Evolutionary conservation across 805 yeast genomes (phyloP), one percentile per base, ranked within the genome.

Genomic region (Myxozyma neotropica): DNA sequence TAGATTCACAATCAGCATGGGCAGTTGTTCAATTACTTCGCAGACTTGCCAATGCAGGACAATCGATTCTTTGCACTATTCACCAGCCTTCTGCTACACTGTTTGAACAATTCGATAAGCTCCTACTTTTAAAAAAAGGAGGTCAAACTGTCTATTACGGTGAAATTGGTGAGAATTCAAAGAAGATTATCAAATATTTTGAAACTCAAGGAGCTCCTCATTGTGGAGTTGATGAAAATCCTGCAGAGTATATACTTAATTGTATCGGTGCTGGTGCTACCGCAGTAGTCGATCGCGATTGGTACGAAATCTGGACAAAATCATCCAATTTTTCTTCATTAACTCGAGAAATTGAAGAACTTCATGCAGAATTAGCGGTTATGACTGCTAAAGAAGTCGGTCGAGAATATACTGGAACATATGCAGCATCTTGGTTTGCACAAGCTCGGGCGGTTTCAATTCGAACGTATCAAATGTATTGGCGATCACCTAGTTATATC

Each of bases 211-310:
- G 96, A 36, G 90, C 92, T 42, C 81, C 85, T 60, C 78, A 80
- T 54, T 88, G 94, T 77, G 78, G 75, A 35, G 72, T 72, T 12
- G 73, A 75, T 38, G 90, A 84, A 55, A 87, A 87, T 65, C 91
- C 92, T 24, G 91, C 91, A 35, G 92, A 86, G 73, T 87, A 86
- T 76, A 84, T 86, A 73, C 74, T 87, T 67, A 85, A 85, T 62
- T 83, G 83, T 58, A 85, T 88, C 72, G 93, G 93, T 61, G 92
- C 93, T 36, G 92, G 89, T 70, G 90, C 93, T 2, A 86, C 89
- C 29, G 86, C 89, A 2, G 69, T 75, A 55, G 81, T 80, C 17
- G 69, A 73, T 31, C 80, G 79, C 51, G 85, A 88, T 71, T 88
- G 88, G 85, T 76, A 77, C 70, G 82, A 84, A 10, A 76, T 81